Conservation (phyloP, 345 rosid species). For the Nasturtium officinale region DNA sequence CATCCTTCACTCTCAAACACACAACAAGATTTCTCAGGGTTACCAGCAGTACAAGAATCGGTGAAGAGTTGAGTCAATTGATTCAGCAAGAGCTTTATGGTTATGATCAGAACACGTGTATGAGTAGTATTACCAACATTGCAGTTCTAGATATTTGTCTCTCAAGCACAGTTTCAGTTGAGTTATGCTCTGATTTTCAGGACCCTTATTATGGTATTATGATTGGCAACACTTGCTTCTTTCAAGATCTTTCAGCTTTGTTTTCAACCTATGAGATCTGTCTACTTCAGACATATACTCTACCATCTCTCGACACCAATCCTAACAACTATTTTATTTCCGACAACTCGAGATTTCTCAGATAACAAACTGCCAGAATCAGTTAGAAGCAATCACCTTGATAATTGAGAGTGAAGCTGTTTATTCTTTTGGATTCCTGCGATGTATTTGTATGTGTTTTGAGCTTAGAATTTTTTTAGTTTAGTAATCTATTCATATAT, state of each 20-base stretch:
- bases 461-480: too few relatives aligned
- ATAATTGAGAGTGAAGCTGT: neutral
- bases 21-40: neutral
- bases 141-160: neutral
- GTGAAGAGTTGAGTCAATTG: neutral
- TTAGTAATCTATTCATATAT: too few relatives aligned
- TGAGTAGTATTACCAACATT: neutral
- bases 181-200: neutral
- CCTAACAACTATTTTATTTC: neutral
- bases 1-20: neutral
- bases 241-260: neutral
- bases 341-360: neutral
- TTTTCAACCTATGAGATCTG: constrained; percentile 7
- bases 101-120: neutral
- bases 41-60: neutral
- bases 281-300: constrained; percentile 7
- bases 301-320: constrained; percentile 2
- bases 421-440: neutral
- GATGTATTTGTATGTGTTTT: neutral
- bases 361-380: neutral
- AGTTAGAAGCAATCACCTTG: neutral
- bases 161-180: neutral
- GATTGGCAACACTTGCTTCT: constrained; percentile 20
- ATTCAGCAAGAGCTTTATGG: neutral
- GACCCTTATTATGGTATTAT: neutral